Conservation (phyloP, 1,139 yeast species). For the Meyerozyma guilliermondii region DNA sequence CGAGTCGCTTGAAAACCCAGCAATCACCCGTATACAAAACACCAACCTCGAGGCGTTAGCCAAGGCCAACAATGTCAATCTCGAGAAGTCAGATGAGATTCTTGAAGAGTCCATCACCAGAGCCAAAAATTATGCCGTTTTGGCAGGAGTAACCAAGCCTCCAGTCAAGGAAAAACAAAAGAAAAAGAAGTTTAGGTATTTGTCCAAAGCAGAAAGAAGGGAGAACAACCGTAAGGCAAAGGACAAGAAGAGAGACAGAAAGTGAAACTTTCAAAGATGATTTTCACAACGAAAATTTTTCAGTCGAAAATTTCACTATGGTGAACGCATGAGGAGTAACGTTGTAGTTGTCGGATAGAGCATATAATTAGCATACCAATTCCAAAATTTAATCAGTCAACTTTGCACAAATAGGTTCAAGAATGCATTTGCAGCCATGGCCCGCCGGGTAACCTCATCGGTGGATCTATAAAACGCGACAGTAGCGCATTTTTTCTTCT, state of each 20-base stretch:
- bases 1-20: slow-evolving; percentile 49
- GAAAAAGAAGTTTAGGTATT: slow-evolving; percentile 83
- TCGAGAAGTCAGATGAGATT: slow-evolving; percentile 54
- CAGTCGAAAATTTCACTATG: no score
- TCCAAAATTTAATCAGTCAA: not conserved
- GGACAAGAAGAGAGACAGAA: slow-evolving; percentile 2
- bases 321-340: no score
- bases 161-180: slow-evolving; percentile 32
- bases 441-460: slow-evolving; percentile 12
- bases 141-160: slow-evolving; percentile 49
- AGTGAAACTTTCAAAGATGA: not conserved
- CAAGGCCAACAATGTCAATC: slow-evolving; percentile 56
- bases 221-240: slow-evolving; percentile 59
- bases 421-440: not conserved
- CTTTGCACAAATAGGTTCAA: not conserved
- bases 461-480: not conserved
- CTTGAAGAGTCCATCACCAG: slow-evolving; percentile 60
- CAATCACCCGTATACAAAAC: slow-evolving; percentile 24
- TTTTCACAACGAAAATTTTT: no score
- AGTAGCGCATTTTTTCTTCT: not conserved
- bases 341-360: no score
- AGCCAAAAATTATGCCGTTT: slow-evolving; percentile 69
- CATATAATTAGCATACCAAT: no score
- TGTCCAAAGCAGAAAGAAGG: slow-evolving; percentile 74
- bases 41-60: slow-evolving; percentile 50